Conservation (phyloP, 176 grass and related monocot species). For the Canna indica region DNA sequence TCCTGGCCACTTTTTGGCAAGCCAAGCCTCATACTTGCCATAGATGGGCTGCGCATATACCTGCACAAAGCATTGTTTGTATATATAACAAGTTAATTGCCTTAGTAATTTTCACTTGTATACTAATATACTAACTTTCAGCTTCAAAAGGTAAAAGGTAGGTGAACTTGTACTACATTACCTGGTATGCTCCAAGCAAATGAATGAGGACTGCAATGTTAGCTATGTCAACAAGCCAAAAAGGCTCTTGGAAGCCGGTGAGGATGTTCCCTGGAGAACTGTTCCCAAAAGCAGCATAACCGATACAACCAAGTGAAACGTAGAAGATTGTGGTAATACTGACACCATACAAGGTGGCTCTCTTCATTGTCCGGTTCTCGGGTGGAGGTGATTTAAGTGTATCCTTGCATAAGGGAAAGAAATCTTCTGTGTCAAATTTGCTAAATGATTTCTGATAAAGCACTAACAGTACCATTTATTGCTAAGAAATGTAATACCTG, state of each 20-base stretch:
- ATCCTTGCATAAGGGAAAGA: conserved; percentile 34
- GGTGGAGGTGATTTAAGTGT: conserved; percentile 73
- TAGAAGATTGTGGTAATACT: conserved; percentile 76
- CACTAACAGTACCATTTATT: background rate
- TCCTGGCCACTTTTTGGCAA: conserved; percentile 47
- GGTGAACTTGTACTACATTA: conserved; percentile 1
- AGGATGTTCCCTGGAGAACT: conserved; percentile 69
- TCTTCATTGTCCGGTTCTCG: conserved; percentile 95
- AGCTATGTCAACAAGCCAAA: conserved; percentile 76
- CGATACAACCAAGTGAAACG: conserved; percentile 73
- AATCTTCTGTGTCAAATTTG: too few relatives aligned
- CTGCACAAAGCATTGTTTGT: conserved; percentile 24
- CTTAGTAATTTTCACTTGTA: too few relatives aligned
- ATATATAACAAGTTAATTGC: too few relatives aligned
- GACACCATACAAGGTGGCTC: conserved; percentile 74
- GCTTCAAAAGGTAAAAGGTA: too few relatives aligned
- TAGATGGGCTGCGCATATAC: conserved; percentile 75
- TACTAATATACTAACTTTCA: too few relatives aligned
- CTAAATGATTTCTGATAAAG: background rate
- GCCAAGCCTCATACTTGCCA: conserved; percentile 66
- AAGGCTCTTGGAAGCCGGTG: conserved; percentile 90
- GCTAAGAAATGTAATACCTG: conserved; percentile 25
- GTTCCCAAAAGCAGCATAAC: conserved; percentile 91
- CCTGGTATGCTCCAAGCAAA: conserved; percentile 75
- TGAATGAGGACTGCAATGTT: conserved; percentile 77